Evolutionary conservation across 331 rosid species (phyloP).

Genomic region (Erythrophleum ivorense): DNA sequence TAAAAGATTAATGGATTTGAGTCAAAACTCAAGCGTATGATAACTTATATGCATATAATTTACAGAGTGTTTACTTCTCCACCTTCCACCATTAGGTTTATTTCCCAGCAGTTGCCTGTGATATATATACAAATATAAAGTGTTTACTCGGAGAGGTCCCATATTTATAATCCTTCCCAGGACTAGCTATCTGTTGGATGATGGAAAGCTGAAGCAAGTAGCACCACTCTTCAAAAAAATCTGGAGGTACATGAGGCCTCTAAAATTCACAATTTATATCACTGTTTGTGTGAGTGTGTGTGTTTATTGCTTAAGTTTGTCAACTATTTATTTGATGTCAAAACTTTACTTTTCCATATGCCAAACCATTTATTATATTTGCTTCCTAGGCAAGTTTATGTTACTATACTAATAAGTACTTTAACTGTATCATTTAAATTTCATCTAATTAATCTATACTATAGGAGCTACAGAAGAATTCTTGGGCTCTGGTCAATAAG

Average conservation of each 20-base stretch:
- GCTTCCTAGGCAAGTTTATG: slow-evolving; percentile 22
- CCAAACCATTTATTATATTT: background rate
- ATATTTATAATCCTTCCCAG: slow-evolving; percentile 19
- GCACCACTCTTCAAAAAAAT: background rate
- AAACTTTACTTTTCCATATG: background rate
- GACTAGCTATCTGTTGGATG: slow-evolving; percentile 15
- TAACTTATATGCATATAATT: background rate
- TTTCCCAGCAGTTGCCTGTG: background rate
- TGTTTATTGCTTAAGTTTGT: background rate
- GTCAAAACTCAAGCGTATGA: slow-evolving; percentile 6
- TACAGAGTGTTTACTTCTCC: background rate
- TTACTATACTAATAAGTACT: background rate
- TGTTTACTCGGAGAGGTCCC: background rate
- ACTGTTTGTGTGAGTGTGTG: background rate
- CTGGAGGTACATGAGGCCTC: background rate
- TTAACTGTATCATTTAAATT: slow-evolving; percentile 4
- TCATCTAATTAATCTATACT: background rate
- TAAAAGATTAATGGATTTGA: slow-evolving; percentile 23
- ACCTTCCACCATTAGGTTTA: background rate
- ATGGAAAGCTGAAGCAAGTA: slow-evolving; percentile 1
- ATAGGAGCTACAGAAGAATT: slow-evolving; percentile 15
- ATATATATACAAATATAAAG: background rate
- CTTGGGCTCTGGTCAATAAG: background rate
- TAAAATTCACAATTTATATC: background rate
- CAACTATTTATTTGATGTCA: slow-evolving; percentile 7